Percentiles rank a stretch among this genome's conserved stretches.
Evolutionary conservation across 192 early-diverging fungal species (phyloP).

Genomic region (Dispira parvispora): DNA sequence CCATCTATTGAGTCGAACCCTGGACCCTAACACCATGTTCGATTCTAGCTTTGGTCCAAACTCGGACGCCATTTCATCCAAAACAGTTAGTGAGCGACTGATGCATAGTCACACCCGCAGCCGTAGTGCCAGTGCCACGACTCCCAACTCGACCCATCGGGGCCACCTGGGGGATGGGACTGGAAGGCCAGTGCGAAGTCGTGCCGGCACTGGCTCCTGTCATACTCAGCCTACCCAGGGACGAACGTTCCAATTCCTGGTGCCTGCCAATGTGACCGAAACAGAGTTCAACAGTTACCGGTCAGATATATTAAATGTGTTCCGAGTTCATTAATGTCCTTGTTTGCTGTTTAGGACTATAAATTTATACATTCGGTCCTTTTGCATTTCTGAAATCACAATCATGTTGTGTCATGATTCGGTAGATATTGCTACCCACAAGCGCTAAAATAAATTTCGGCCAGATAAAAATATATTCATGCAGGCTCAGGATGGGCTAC

Average conservation of each 20-base stretch:
- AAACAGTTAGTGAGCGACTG: too few relatives aligned
- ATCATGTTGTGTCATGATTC: too few relatives aligned
- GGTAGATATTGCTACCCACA: too few relatives aligned
- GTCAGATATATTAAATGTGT: constrained; percentile 1
- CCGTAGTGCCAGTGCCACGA: background rate
- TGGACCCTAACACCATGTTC: background rate
- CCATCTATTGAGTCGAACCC: background rate
- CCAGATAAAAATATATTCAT: too few relatives aligned
- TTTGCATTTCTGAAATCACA: too few relatives aligned
- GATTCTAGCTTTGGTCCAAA: background rate
- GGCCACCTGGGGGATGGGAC: background rate
- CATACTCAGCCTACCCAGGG: background rate
- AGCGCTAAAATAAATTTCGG: too few relatives aligned
- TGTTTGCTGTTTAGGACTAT: too few relatives aligned
- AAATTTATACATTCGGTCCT: too few relatives aligned
- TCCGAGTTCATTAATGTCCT: constrained; percentile 7
- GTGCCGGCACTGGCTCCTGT: background rate
- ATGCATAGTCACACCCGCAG: background rate
- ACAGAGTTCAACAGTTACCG: background rate
- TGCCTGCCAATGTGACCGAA: constrained; percentile 2
- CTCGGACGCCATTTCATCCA: background rate
- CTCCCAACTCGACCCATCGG: background rate
- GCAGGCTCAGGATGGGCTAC: too few relatives aligned
- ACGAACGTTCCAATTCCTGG: constrained; percentile 1
- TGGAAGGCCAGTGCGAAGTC: background rate